Conservation (phyloP, 441 rosid genomes). For the Geranium incanum region DNA sequence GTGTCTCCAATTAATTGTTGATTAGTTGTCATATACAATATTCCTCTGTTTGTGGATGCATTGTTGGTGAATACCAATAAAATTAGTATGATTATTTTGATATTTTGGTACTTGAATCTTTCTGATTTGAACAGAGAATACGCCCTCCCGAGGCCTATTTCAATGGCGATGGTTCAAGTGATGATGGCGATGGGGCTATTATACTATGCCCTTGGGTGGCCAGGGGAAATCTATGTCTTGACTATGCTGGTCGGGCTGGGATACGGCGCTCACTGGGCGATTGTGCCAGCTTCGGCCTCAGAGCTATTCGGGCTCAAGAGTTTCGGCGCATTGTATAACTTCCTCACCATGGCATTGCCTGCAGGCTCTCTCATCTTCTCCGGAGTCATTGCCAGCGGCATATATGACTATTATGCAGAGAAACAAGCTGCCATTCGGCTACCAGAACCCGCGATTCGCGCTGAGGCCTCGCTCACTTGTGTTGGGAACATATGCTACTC, state of each 20-base stretch:
- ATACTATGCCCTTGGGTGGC: conserved; percentile 44
- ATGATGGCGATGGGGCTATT: conserved; percentile 45
- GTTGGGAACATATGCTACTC: conserved; percentile 43
- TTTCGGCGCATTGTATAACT: conserved; percentile 54
- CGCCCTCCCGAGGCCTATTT: conserved; percentile 42
- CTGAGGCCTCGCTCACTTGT: conserved; percentile 31
- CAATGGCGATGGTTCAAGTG: conserved; percentile 47
- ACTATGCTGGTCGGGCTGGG: conserved; percentile 50
- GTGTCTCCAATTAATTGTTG: no score
- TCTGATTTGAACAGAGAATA: conserved; percentile 18
- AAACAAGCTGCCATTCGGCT: conserved; percentile 29
- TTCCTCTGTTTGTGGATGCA: no score
- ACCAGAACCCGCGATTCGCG: conserved; percentile 11
- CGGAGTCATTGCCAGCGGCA: conserved; percentile 45
- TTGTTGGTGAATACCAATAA: no score
- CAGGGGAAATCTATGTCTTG: conserved; percentile 40
- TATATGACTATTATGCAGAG: conserved; percentile 51
- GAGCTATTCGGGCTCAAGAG: conserved; percentile 49
- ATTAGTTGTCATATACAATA: no score
- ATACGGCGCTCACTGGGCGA: conserved; percentile 54
- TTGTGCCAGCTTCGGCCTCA: conserved; percentile 47
- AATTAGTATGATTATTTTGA: no score
- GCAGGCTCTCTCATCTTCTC: conserved; percentile 50
- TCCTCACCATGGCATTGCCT: conserved; percentile 37
- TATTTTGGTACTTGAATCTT: no score